Evolutionary conservation across 2,329 filamentous ascomycete species (phyloP), one percentile per base, ranked within the genome.

Genomic region (Cladobotryum mycophilum): DNA sequence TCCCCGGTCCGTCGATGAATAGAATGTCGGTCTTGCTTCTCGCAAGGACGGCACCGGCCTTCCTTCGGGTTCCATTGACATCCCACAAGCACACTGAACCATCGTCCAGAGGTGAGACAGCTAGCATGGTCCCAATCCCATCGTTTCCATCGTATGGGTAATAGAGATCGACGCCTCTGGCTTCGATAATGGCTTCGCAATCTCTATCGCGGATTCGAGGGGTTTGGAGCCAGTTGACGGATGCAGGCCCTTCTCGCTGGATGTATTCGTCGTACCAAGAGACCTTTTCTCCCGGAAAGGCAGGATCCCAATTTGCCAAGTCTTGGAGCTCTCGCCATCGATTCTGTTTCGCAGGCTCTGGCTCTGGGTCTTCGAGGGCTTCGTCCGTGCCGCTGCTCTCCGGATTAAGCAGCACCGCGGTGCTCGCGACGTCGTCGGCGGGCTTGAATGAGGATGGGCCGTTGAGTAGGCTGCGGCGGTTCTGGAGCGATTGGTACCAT

Each of bases 201-300:
- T 68, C 64, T 15, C 70, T 67, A 34, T 74, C 67, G 48, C 61
- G 63, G 37, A 73, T 62, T 9, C 68, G 68, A 8, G 85, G 83
- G 49, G 80, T 76, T 62, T 90, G 79, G 40, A 95, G 74, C 91
- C 91, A 96, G 59, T 79, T 85, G 48, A 89, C 73, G 13, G 76
- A 77, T n/a, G 89, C 76, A 0, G 85, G 83, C 1, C 82, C 89
- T 67, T 91, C 79, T 34, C 91, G 79, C 48, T 91, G 88, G 55
- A 95, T 85, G 62, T 90, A 96, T 67, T 96, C 91, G 49, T 87
- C 80, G 65, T 95, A 96, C 86, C 89, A 96, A 45, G 87, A 82
- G 17, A 91, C 76, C 38, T 74, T 74, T 68, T 96, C 90, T 4
- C 69, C 72, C 0, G 83, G 80, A 56, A 86, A 89, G 0, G 81